Evolutionary conservation across 2,329 filamentous ascomycete genomes (phyloP).

Genomic region (Hawksworthiomyces lignivorus): DNA sequence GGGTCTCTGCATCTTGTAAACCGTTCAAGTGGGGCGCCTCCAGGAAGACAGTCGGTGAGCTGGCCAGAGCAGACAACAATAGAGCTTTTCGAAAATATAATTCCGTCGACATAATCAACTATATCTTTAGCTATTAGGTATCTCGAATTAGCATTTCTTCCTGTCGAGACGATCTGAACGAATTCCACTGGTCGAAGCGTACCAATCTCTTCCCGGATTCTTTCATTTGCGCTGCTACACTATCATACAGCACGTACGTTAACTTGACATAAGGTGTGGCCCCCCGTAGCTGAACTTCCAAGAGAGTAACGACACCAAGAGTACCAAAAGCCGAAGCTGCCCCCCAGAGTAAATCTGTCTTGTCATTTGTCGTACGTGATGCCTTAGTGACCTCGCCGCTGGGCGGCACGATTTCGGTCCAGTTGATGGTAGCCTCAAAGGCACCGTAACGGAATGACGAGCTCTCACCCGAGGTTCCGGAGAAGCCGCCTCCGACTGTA

Average conservation of each 20-base stretch:
- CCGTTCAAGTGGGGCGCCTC: conserved; percentile 25
- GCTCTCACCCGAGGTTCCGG: conserved; percentile 60
- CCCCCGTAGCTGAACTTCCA: conserved; percentile 49
- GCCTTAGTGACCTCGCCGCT: conserved; percentile 47
- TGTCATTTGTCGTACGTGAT: conserved; percentile 30
- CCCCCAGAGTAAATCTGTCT: conserved; percentile 49
- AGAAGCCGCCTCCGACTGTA: conserved; percentile 59
- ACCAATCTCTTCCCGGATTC: conserved; percentile 27
- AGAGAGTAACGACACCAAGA: conserved; percentile 51
- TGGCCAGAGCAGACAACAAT: conserved; percentile 55
- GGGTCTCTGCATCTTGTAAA: conserved; percentile 56
- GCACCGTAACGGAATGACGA: conserved; percentile 59
- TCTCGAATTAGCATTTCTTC: background rate
- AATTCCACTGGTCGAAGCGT: background rate
- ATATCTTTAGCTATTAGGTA: background rate
- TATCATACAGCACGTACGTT: conserved; percentile 40
- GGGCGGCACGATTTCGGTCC: conserved; percentile 55
- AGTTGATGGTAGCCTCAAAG: conserved; percentile 56
- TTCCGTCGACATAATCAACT: conserved; percentile 60
- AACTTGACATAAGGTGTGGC: conserved; percentile 48
- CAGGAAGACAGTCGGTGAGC: conserved; percentile 40
- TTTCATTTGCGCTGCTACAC: conserved; percentile 34
- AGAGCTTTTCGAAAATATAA: conserved; percentile 48
- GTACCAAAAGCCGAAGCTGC: conserved; percentile 54
- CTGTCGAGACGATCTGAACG: no score